Evolutionary conservation across 495 filamentous ascomycete genomes (phyloP), one percentile per base, ranked within the genome.

Genomic region (Penicillium subrubescens): DNA sequence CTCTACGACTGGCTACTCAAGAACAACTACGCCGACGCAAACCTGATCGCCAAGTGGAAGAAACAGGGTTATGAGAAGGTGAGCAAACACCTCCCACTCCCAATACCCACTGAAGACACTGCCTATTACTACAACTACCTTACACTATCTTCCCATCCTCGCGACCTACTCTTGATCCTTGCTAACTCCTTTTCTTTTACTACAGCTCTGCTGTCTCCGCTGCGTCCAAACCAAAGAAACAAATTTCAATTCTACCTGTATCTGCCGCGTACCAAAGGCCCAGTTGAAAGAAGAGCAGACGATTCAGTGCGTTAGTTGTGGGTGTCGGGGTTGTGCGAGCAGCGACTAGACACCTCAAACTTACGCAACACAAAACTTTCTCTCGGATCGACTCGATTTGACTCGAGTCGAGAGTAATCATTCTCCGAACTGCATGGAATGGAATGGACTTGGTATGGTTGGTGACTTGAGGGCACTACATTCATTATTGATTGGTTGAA

Each of bases 221-320:
- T 99, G 95, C 77, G 93, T 99, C 59, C 95, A 99, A 75, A 97
- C 95, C 4, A 97, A 97, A 77, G 96, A 99, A 83, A 97, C 94
- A 25, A 98, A 98, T 76, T 98, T 98, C 82, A 96, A 95, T 77
- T 88, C 91, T 46, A 99, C 96, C 4, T 99, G 95, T 74, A 94
- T 99, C 68, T 99, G 95, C 75, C 92, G 95, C 50, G 95, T 98
- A 55, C 95, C 96, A 10, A 91, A 93, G 72, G 90, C 91, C 27
- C 89, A 96, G 76, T 75, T 99, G 70, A 96, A 96, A 71, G 93
- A 97, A 63, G 90, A 92, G 43, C 91, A 97, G 74, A 89, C 87
- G 34, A 88, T 98, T 27, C 90, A 97, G 77, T 98, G 95, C 70
- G 92, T 97, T n/a, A 94, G 86, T 73, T 99, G 95, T 78, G 96